Percentiles rank a stretch among this genome's conserved stretches.
phyloP scores from a whole-genome alignment of 768 basidiomycete species.

The Collybiopsis confluens region DNA sequence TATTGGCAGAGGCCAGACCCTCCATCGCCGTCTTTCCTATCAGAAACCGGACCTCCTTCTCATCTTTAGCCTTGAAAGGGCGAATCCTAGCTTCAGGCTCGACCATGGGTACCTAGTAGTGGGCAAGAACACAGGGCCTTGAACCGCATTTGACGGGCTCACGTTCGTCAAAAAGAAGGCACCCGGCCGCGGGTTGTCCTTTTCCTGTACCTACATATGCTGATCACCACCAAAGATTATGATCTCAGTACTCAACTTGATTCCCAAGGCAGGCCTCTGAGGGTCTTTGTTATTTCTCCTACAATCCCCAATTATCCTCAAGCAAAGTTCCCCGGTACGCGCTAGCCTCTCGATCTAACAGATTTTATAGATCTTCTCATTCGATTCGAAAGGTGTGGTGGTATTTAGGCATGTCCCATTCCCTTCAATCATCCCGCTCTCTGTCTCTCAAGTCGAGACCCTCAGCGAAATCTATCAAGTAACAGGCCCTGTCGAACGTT shows the following conservation, averaged over 20 bases:
- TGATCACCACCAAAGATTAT: slow-evolving; percentile 74
- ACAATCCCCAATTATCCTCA: slow-evolving; percentile 77
- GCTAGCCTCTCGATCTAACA: background rate
- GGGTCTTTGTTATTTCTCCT: slow-evolving; percentile 83
- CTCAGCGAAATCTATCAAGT: slow-evolving; percentile 91
- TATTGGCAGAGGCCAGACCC: slow-evolving; percentile 63
- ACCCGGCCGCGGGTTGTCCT: no score
- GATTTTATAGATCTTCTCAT: background rate
- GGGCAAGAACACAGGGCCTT: background rate
- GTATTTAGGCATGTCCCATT: slow-evolving; percentile 62
- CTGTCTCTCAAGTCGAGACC: background rate
- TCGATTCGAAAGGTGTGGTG: slow-evolving; percentile 54
- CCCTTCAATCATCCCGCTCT: background rate
- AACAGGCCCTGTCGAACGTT: slow-evolving; percentile 94
- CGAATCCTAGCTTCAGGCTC: slow-evolving; percentile 49
- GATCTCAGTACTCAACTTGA: slow-evolving; percentile 73
- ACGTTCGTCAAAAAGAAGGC: background rate
- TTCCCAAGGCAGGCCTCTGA: slow-evolving; percentile 47
- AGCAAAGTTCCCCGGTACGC: slow-evolving; percentile 82
- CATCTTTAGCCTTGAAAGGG: slow-evolving; percentile 43
- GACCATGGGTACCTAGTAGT: slow-evolving; percentile 27
- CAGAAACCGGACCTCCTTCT: slow-evolving; percentile 58
- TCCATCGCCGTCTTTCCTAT: slow-evolving; percentile 67
- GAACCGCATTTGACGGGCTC: background rate
- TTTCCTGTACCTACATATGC: no score